phyloP scores from a whole-genome alignment of 768 basidiomycete genomes.

The Leccinum incarnatum region DNA sequence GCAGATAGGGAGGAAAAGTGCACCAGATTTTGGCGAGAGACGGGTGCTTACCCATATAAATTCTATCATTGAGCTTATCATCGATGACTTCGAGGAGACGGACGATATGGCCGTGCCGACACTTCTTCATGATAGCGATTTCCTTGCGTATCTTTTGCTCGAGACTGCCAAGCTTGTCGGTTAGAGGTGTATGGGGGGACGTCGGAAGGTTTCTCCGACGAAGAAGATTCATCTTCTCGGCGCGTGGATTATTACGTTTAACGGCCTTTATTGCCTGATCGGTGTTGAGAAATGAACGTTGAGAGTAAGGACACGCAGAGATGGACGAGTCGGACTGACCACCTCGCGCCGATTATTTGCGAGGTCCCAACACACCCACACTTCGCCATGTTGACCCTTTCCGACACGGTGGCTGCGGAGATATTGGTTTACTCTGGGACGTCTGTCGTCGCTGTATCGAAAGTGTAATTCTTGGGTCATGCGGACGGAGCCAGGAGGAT shows the following conservation, averaged over 20 bases:
- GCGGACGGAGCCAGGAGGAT: slow-evolving; percentile 44
- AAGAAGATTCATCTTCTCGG: slow-evolving; percentile 57
- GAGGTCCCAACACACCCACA: slow-evolving; percentile 67
- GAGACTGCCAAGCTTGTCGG: slow-evolving; percentile 64
- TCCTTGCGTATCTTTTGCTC: slow-evolving; percentile 88
- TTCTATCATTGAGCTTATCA: slow-evolving; percentile 80
- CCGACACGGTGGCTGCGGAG: slow-evolving; percentile 74
- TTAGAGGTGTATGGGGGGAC: slow-evolving; percentile 51
- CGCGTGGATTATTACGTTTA: slow-evolving; percentile 67
- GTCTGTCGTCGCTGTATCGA: slow-evolving; percentile 39
- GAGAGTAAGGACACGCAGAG: slow-evolving; percentile 4
- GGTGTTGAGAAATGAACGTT: slow-evolving; percentile 6
- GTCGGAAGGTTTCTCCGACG: slow-evolving; percentile 45
- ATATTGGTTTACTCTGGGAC: slow-evolving; percentile 80
- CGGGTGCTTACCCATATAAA: slow-evolving; percentile 84
- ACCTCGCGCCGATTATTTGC: slow-evolving; percentile 47
- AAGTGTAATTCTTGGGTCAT: slow-evolving; percentile 47
- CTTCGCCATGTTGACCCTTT: slow-evolving; percentile 87
- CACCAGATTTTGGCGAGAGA: slow-evolving; percentile 12
- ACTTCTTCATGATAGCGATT: slow-evolving; percentile 99
- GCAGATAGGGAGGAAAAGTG: slow-evolving; percentile 19
- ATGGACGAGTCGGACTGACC: slow-evolving; percentile 31
- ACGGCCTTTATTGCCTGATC: slow-evolving; percentile 78
- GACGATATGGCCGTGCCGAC: slow-evolving; percentile 86
- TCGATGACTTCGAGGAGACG: slow-evolving; percentile 93